Evolutionary conservation across 176 grass and related monocot genomes (phyloP), one percentile per base, ranked within the genome.

Genomic region (Saccharum spontaneum): DNA sequence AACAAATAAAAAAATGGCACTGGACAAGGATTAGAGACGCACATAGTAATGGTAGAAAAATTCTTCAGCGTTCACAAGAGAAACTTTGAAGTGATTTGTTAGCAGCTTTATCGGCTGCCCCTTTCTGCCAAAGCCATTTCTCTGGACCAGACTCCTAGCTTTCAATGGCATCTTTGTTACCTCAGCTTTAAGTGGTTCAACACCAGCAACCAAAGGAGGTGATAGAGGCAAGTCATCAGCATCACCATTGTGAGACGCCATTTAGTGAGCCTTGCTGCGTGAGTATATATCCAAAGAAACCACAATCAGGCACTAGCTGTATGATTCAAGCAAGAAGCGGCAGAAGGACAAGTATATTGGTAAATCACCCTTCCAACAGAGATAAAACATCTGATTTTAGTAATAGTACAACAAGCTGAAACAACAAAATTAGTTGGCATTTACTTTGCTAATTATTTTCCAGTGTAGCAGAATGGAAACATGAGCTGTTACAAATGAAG

Each of bases 31-130:
- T 57, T 55, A 12, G 4, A 57, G 59, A 10, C 89, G 3, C 62
- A 97, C 95, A 43, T 87, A 94, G 11, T 97, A 97, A 48, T 97
- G 95, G 46, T 92, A 68, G 30, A 97, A 97, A 26, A 31, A 86
- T 4, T 97, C 90, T 2, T 87, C 90, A 10, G 75, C 72, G 1
- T 70, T 71, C 69, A 67, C 80, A 9, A 97, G 55, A 23, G 86
- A 85, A n/a, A 97, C 94, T 48, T 84, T 82, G 75, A 89, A 97
- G 60, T 97, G 94, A 66, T 97, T 97, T 8, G 94, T 85, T 0
- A 83, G 10, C 6, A 97, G 81, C 7, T 52, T 54, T 24, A 94
- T 90, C 2, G 2, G 55, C 10, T 94, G 84, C 10, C 94, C 94
- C 23, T 46, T 87, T 45, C 31, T 88, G 4, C 86, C 94, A 34